These are phyloP conservation scores for Gigaspora rosea DNA, from an alignment of 192 early-diverging fungal genomes.

Conservation along the genomic window DNA sequence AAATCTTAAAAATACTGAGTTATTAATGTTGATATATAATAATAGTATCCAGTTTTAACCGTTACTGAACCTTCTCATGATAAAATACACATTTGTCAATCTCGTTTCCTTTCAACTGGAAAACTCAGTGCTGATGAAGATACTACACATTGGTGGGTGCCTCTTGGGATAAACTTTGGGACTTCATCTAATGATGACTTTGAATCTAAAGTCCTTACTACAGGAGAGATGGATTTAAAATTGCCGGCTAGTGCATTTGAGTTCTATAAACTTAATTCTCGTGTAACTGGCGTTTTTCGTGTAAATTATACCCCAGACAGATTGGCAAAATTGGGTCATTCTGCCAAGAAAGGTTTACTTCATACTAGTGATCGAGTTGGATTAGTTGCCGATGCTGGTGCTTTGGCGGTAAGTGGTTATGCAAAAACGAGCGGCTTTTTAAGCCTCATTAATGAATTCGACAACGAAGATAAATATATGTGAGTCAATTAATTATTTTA, in stretches of 20 bases:
- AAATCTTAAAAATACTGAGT: neutral
- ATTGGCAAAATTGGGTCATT: conserved; percentile 53
- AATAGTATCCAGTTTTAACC: conserved; percentile 76
- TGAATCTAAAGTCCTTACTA: conserved; percentile 43
- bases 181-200: neutral
- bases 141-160: conserved; percentile 81
- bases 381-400: conserved; percentile 79
- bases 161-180: conserved; percentile 59
- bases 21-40: conserved; percentile 1
- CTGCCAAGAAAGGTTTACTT: conserved; percentile 59
- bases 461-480: conserved; percentile 80
- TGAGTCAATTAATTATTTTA: conserved; percentile 28
- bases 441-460: conserved; percentile 70
- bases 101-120: conserved; percentile 84
- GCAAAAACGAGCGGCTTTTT: conserved; percentile 74
- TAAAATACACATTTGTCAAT: conserved; percentile 71
- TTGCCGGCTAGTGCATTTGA: conserved; percentile 55
- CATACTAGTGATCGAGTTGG: conserved; percentile 77
- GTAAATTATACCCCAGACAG: conserved; percentile 69
- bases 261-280: conserved; percentile 86
- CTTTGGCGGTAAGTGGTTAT: conserved; percentile 77
- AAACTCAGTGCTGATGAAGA: conserved; percentile 79
- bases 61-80: conserved; percentile 60
- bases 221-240: conserved; percentile 43
- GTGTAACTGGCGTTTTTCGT: conserved; percentile 82